Evolutionary conservation across 177 flowering plant species (phyloP).

Genomic region (Vitis hybrid): DNA sequence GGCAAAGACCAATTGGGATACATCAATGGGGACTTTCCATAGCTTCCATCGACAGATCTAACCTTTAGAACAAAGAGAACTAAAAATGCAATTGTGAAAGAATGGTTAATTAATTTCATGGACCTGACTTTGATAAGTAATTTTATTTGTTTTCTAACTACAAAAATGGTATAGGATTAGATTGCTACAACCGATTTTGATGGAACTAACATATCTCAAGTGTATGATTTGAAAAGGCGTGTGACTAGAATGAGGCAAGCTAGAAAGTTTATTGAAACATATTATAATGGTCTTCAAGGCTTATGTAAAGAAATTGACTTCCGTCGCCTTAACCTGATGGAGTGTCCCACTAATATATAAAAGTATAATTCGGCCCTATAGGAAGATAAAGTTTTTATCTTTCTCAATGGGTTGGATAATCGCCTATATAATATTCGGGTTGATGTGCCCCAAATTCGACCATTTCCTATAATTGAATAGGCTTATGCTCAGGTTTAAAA

Average conservation of each 20-base stretch:
- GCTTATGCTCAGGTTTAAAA: too few relatives aligned
- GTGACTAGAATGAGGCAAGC: not conserved
- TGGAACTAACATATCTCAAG: not conserved
- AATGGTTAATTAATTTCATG: not conserved
- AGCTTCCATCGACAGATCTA: not conserved
- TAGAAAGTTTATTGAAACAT: not conserved
- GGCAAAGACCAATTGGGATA: constrained; percentile 10
- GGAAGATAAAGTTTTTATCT: too few relatives aligned
- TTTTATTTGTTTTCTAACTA: not conserved
- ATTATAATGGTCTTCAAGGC: too few relatives aligned
- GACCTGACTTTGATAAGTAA: not conserved
- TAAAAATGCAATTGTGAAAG: not conserved
- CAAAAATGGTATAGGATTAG: not conserved
- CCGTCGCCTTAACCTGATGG: too few relatives aligned
- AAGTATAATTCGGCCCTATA: too few relatives aligned
- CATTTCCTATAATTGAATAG: too few relatives aligned
- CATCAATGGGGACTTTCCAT: not conserved
- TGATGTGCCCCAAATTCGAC: too few relatives aligned
- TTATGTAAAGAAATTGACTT: too few relatives aligned
- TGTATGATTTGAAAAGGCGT: not conserved
- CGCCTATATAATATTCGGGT: too few relatives aligned
- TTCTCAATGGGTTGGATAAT: too few relatives aligned
- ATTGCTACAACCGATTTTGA: not conserved
- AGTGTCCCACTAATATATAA: too few relatives aligned
- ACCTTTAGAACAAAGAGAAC: not conserved